These are phyloP conservation scores for Lumnitzera racemosa DNA, from an alignment of 345 rosid genomes.

Conservation along the genomic window DNA sequence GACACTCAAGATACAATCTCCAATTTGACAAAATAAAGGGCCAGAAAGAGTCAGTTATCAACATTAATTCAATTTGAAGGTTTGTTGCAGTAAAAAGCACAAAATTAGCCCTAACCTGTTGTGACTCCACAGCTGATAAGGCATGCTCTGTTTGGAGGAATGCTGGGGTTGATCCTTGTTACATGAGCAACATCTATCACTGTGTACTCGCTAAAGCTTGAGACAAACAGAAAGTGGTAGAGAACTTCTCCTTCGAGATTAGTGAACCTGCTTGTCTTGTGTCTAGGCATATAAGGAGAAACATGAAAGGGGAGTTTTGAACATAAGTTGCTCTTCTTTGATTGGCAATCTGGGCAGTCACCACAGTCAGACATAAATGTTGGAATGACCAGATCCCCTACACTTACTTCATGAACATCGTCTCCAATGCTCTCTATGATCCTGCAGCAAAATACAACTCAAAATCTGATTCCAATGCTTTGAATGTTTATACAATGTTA, in stretches of 20 bases:
- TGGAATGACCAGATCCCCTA: slow-evolving; percentile 71
- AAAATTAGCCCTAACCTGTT: slow-evolving; percentile 35
- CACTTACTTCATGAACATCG: slow-evolving; percentile 41
- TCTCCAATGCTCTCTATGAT: slow-evolving; percentile 84
- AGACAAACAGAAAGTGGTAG: slow-evolving; percentile 69
- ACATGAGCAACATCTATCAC: slow-evolving; percentile 62
- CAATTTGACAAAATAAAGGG: no score
- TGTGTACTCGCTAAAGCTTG: slow-evolving; percentile 73
- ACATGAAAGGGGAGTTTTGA: slow-evolving; percentile 54
- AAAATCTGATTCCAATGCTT: neutral
- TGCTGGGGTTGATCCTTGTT: slow-evolving; percentile 47
- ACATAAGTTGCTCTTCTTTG: slow-evolving; percentile 71
- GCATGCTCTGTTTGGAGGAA: slow-evolving; percentile 70
- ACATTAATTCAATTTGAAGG: no score
- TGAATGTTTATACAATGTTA: no score
- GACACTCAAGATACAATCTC: no score
- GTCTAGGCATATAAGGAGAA: slow-evolving; percentile 80
- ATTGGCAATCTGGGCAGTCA: slow-evolving; percentile 61
- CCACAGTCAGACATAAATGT: slow-evolving; percentile 67
- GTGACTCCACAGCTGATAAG: slow-evolving; percentile 91
- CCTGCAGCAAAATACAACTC: slow-evolving; percentile 23
- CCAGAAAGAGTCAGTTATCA: no score
- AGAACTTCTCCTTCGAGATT: slow-evolving; percentile 57
- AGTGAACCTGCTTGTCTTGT: slow-evolving; percentile 65
- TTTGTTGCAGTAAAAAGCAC: no score